Conservation (phyloP, 805 yeast genomes). For the Kuraishia floccosa region DNA sequence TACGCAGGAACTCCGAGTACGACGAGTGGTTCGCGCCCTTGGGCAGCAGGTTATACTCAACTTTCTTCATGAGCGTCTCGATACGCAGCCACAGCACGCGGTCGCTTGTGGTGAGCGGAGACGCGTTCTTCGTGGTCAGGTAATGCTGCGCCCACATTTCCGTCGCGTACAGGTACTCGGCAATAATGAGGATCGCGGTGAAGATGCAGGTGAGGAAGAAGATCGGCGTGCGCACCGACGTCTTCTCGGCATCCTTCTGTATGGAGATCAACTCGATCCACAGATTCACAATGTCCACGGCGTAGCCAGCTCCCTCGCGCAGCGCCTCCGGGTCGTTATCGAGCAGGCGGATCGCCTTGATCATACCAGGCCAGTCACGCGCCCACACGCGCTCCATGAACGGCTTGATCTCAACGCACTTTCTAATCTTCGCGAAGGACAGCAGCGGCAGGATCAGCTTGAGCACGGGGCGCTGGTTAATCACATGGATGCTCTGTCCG, state of each 20-base stretch:
- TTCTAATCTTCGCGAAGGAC: slow-evolving; percentile 55
- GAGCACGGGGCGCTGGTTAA: slow-evolving; percentile 42
- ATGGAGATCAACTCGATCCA: slow-evolving; percentile 69
- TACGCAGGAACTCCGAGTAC: slow-evolving; percentile 45
- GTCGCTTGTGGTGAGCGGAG: slow-evolving; percentile 25
- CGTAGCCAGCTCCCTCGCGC: slow-evolving; percentile 48
- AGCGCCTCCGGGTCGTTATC: slow-evolving; percentile 49
- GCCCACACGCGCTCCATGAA: slow-evolving; percentile 48
- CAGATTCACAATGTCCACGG: slow-evolving; percentile 46
- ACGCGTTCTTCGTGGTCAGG: slow-evolving; percentile 11
- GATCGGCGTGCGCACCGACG: slow-evolving; percentile 65
- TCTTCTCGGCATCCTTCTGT: slow-evolving; percentile 51
- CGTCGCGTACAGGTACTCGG: slow-evolving; percentile 47
- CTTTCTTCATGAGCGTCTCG: slow-evolving; percentile 45
- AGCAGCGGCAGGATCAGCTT: slow-evolving; percentile 58
- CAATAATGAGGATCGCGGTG: slow-evolving; percentile 46
- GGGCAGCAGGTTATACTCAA: slow-evolving; percentile 47
- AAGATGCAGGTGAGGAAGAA: slow-evolving; percentile 65
- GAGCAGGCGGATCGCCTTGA: slow-evolving; percentile 31
- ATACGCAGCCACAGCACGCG: slow-evolving; percentile 56
- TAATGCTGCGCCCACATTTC: slow-evolving; percentile 39
- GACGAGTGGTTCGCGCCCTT: slow-evolving; percentile 37
- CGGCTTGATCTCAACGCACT: slow-evolving; percentile 51
- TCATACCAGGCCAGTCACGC: slow-evolving; percentile 64
- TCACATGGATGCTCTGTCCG: slow-evolving; percentile 33